phyloP scores from a whole-genome alignment of 1,284 basidiomycete species.

The Cutaneotrichosporon curvatum region DNA sequence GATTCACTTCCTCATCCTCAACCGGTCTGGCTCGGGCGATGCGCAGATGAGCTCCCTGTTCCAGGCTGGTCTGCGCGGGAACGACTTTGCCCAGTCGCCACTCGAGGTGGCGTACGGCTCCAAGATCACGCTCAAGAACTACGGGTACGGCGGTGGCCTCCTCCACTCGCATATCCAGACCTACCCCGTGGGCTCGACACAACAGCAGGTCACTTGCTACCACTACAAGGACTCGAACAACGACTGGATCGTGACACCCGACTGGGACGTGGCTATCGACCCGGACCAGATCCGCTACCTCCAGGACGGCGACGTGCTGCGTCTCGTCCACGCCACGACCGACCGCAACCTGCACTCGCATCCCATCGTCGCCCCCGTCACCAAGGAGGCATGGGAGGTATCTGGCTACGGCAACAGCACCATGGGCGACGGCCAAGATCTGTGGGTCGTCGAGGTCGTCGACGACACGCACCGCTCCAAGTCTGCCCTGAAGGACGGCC shows the following conservation, averaged over 20 bases:
- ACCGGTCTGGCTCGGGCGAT: constrained; percentile 90
- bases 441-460: constrained; percentile 91
- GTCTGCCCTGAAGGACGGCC: constrained; percentile 54
- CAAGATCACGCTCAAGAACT: constrained; percentile 89
- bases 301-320: constrained; percentile 68
- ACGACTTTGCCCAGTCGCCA: constrained; percentile 83
- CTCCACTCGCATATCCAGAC: constrained; percentile 94
- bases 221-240: constrained; percentile 99
- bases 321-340: constrained; percentile 74
- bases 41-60: constrained; percentile 98
- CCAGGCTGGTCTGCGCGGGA: constrained; percentile 92
- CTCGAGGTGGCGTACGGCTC: constrained; percentile 87
- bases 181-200: constrained; percentile 83
- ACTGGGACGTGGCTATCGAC: constrained; percentile 66
- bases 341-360: constrained; percentile 92
- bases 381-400: constrained; percentile 86
- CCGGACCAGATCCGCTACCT: constrained; percentile 62
- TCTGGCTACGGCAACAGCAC: constrained; percentile 85
- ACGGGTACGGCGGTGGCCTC: constrained; percentile 94
- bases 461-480: constrained; percentile 70
- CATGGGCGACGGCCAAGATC: constrained; percentile 78
- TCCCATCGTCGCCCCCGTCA: constrained; percentile 73
- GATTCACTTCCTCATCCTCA: constrained; percentile 88
- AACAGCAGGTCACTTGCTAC: constrained; percentile 98
- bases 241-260: constrained; percentile 75